These are phyloP conservation scores for Daedaleopsis nitida DNA, from an alignment of 768 basidiomycete species.

Conservation along the genomic window DNA sequence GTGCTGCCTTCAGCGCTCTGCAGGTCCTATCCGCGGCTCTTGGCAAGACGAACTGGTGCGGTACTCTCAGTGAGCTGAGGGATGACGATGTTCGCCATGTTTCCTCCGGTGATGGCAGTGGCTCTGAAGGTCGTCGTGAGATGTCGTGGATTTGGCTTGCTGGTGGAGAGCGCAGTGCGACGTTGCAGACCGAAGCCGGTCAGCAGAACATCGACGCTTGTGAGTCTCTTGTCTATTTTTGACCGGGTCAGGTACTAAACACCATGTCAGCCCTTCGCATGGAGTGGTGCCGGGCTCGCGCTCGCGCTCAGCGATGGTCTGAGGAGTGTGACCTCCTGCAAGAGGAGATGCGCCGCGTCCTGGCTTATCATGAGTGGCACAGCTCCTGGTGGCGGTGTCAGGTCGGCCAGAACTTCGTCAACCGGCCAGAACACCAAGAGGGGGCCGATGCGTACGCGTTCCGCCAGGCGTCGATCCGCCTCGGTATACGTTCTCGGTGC, in stretches of 20 bases:
- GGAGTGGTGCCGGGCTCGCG: conserved; percentile 14
- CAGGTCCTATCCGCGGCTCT: not conserved
- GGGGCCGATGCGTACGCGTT: not conserved
- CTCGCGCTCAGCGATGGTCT: conserved; percentile 10
- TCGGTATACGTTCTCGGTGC: no score
- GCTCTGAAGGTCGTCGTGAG: not conserved
- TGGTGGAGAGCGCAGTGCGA: not conserved
- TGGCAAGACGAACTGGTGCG: not conserved
- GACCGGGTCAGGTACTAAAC: not conserved
- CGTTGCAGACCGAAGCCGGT: not conserved
- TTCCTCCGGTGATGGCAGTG: not conserved
- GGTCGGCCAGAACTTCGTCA: not conserved
- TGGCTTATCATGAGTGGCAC: not conserved
- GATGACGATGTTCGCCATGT: conserved; percentile 4
- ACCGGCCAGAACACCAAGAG: not conserved
- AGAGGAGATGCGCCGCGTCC: conserved; percentile 19
- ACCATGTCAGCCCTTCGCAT: not conserved
- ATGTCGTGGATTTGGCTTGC: conserved; percentile 19
- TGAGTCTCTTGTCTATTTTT: not conserved
- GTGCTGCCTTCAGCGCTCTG: not conserved
- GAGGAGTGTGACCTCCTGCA: conserved; percentile 17
- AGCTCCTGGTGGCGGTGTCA: not conserved
- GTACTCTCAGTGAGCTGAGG: not conserved
- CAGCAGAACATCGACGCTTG: no score
- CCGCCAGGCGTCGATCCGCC: not conserved